Base-by-base conservation (phyloP, 176 grass and related monocot genomes). In the Paspalum vaginatum region DNA sequence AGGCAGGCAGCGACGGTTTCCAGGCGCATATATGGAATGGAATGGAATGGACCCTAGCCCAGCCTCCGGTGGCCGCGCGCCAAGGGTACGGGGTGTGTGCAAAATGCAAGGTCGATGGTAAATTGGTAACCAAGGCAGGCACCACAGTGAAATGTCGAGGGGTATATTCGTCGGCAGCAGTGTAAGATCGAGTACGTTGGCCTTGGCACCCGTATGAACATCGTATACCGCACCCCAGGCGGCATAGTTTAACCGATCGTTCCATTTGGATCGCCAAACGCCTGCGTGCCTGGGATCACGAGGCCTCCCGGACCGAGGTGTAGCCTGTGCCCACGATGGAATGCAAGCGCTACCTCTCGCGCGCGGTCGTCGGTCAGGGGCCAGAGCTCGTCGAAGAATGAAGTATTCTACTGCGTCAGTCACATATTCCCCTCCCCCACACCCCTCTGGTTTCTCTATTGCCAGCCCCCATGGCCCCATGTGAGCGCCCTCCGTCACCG, bases 211-310 rank as follows among this genome's bases (percentile, higher is more conserved):
- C 32, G 44, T 7, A 70, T 70, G 44, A 50, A 51, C 72, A 65
- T 83, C 52, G 55, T 68, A 84, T 52, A 61, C 79, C 18, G 66
- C 77, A 24, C 68, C 79, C 72, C 21, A 4, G 65, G 56, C 13
- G 63, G 20, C 13, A 62, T 27, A 81, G 77, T 74, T 65, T 80
- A 71, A 42, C 40, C 40, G 22, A 16, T 85, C 74, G 65, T 84
- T 84, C 86, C 88, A 82, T 91, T 53, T 91, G 88, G 88, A 91
- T 93, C 77, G 11, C 68, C 83, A 61, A 75, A 79, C 76, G 26
- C 47, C 70, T 64, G 62, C 63, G 87, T 76, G 88, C 72, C 85
- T 87, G 83, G 86, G 91, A 89, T 97, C 88, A 84, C 89, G 94
- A 88, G 78, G 79, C 67, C 89, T 65, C 84, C n/a, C 74, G 40